Evolutionary conservation across 2,329 filamentous ascomycete species (phyloP).

Genomic region (Aspergillus sp.): DNA sequence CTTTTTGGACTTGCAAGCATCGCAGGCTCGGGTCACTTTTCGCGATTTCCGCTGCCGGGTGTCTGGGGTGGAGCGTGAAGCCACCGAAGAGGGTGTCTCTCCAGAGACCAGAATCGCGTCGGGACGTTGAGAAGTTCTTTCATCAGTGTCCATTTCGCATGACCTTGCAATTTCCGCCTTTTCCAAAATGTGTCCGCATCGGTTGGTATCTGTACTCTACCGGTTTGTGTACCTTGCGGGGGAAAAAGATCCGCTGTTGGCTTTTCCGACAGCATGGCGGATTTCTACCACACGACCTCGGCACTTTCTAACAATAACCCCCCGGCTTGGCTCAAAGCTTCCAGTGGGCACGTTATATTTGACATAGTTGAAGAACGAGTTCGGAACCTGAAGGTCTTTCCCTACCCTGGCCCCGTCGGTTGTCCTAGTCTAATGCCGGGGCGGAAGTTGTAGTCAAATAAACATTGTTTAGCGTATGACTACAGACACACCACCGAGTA

Average conservation of each 20-base stretch:
- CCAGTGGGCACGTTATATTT: too few species aligned
- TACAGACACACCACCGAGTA: too few species aligned
- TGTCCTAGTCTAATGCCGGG: too few species aligned
- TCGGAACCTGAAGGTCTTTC: too few species aligned
- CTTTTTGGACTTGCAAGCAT: constrained; percentile 25
- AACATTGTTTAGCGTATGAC: too few species aligned
- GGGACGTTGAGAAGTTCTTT: background rate
- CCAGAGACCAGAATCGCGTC: background rate
- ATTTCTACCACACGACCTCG: background rate
- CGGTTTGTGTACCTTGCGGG: too few species aligned
- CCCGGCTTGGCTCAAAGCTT: too few species aligned
- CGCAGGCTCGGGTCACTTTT: constrained; percentile 26
- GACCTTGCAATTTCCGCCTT: background rate
- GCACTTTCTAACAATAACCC: background rate
- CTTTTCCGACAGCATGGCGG: constrained; percentile 3
- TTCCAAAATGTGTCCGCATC: background rate
- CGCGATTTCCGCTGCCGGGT: constrained; percentile 18
- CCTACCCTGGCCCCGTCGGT: too few species aligned
- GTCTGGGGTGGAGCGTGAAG: background rate
- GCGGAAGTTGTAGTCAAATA: too few species aligned
- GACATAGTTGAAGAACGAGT: too few species aligned
- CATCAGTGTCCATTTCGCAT: background rate
- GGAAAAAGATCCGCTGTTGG: background rate
- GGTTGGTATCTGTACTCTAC: too few species aligned
- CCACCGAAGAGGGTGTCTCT: too few species aligned